Base-by-base conservation (phyloP, 345 rosid species). In the Linum lewisii region DNA sequence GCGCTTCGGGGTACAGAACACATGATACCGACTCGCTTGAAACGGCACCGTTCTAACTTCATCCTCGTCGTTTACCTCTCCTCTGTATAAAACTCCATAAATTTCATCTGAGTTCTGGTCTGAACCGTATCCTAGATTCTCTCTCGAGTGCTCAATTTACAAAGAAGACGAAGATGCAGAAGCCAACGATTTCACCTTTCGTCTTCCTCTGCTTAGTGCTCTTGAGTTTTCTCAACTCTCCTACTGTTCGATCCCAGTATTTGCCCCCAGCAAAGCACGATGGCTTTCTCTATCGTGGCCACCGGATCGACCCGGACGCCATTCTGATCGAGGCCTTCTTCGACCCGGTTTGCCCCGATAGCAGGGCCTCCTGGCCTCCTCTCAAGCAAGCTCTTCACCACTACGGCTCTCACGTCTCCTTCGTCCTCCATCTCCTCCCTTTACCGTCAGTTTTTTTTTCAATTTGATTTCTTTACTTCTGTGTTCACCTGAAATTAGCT, bases 261-360 rank as follows among this genome's bases (percentile, higher is more conserved):
- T 16, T 88, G 75, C 95, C 93, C 22, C 96, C 98, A 59, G 77
- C 76, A 10, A 88, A 69, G 63, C 71, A 63, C 60, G 98, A 92
- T 38, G 98, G 98, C 55, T 92, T 92, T 76, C 49, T 74, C 23
- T 92, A 86, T 71, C 22, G 22, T 55, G 29, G 66, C 24, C 18
- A 36, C 55, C 72, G 21, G 45, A 69, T 69, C 11, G 72, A 71
- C 44, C 47, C 77, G 11, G 80, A 82, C 57, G 44, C 90, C 57
- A 69, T 92, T 63, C 18, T 75, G 45, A 63, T 92, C 74, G 98
- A 88, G 54, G 93, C 96, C 16, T 92, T 80, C 81, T 77, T 75
- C 54, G 98, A 92, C 69, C 98, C 98, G 32, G 84, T 88, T 68
- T 92, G 98, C 64, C 82, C 96, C 22, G 95, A 88, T 58, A 84